Evolutionary conservation across 1,284 basidiomycete species (phyloP).

Genomic region (Amylostereum areolatum): DNA sequence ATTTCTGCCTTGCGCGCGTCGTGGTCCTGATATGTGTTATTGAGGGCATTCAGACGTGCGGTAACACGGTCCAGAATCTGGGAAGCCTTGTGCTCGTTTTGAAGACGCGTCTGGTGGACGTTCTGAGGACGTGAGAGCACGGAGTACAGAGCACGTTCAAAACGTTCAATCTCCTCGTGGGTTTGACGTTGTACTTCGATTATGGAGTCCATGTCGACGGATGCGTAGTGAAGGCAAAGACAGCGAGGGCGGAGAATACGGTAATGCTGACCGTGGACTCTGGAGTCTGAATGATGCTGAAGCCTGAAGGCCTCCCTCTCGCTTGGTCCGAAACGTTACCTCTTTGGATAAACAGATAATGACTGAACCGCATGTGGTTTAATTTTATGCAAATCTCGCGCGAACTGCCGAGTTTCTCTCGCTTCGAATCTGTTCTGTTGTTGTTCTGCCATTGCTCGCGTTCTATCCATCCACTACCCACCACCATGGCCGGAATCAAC

Average conservation of each 20-base stretch:
- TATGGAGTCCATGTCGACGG: conserved; percentile 73
- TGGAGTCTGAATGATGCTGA: too few species aligned
- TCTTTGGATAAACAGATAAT: too few species aligned
- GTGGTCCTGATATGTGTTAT: conserved; percentile 71
- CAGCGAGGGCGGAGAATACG: too few species aligned
- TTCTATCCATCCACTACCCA: conserved; percentile 18
- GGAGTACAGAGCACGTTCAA: conserved; percentile 69
- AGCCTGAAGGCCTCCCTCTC: too few species aligned
- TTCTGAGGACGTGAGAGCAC: conserved; percentile 59
- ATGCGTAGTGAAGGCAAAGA: too few species aligned
- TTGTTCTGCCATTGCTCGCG: conserved; percentile 28
- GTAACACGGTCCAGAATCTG: conserved; percentile 82
- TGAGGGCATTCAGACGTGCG: conserved; percentile 60
- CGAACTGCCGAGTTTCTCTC: too few species aligned
- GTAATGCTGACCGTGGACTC: too few species aligned
- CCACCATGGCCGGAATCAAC: conserved; percentile 74
- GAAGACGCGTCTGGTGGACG: conserved; percentile 61
- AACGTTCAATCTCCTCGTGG: conserved; percentile 93
- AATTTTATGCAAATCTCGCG: too few species aligned
- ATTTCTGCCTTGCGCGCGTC: conserved; percentile 59
- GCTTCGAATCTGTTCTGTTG: conserved; percentile 3
- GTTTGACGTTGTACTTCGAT: conserved; percentile 90
- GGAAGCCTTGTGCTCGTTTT: conserved; percentile 83
- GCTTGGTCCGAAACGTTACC: too few species aligned
- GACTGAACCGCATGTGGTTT: too few species aligned